Evolutionary conservation across 129 eudicot genomes (phyloP), one percentile per base, ranked within the genome.

Genomic region (Mikania micrantha): DNA sequence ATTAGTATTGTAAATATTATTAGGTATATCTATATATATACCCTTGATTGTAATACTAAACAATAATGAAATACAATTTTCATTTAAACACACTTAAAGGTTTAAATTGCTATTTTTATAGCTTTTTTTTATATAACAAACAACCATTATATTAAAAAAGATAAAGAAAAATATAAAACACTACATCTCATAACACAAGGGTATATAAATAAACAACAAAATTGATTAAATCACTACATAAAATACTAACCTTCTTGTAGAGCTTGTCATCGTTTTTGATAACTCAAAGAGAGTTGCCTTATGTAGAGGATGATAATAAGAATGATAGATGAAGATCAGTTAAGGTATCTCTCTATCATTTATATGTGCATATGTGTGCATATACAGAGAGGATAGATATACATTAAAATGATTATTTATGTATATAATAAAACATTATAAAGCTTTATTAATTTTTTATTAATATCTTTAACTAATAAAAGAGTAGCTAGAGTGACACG

Each of bases 171-270:
- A n/a, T n/a, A n/a, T n/a, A n/a, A n/a, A n/a, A n/a, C n/a, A n/a
- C n/a, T 24, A 27, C 35, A 11, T 54, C 34, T 54, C 25, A 25
- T 54, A 54, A 25, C 36, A 25, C 35, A 9, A 27, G 20, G 13
- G 4, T 56, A 56, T n/a, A 4, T n/a, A 28, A 15, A 29, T 29
- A 29, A 29, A 59, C 9, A 52, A 52, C 8, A 20, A 29, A 67
- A 9, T 16, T 16, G 20, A 66, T 29, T 66, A 34, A 68, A 21
- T 5, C 22, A 12, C 15, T 4, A 16, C 22, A 7, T 60, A n/a
- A 50, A 50, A 36, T n/a, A 44, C 79, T 66, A 66, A 75, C 79
- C 79, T 75, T 75, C 74, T 57, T 75, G 79, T 22, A 57, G 79
- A 6, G 32, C 69, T 75, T 5, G 79, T 38, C 79, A 75, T 75